A percentile compares a stretch with the other conserved stretches of the same genome.
phyloP scores from a whole-genome alignment of 1,284 basidiomycete genomes.

The Trichosporon asahii region DNA sequence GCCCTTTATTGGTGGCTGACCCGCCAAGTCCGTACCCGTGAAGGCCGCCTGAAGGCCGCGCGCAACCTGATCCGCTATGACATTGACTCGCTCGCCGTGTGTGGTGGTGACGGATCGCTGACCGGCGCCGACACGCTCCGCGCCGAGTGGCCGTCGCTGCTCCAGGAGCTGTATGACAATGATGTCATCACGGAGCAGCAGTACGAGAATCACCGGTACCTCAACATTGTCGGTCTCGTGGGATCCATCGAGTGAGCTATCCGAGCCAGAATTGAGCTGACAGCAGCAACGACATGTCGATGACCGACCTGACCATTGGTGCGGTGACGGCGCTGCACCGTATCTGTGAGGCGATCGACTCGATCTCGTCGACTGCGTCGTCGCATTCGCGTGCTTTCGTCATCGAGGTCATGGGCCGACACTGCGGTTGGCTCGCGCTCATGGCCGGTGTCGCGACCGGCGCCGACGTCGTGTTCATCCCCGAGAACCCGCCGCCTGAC shows the following conservation, averaged over 20 bases:
- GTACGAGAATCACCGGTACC: conserved; percentile 66
- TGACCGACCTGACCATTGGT: conserved; percentile 96
- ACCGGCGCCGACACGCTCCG: conserved; percentile 94
- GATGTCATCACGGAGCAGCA: conserved; percentile 74
- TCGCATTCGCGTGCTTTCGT: conserved; percentile 98
- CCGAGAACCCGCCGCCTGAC: conserved; percentile 76
- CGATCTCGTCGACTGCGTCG: conserved; percentile 92
- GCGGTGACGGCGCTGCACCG: conserved; percentile 91
- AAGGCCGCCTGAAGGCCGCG: conserved; percentile 82
- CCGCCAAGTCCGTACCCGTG: conserved; percentile 66
- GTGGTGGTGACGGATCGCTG: conserved; percentile 93
- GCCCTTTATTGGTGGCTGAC: background rate
- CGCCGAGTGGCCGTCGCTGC: conserved; percentile 84
- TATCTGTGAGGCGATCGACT: conserved; percentile 96
- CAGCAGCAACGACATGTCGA: conserved; percentile 83
- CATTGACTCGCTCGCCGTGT: conserved; percentile 93
- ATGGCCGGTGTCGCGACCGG: conserved; percentile 89
- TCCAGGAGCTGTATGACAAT: conserved; percentile 64
- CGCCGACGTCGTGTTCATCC: conserved; percentile 96
- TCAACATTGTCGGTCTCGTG: conserved; percentile 94
- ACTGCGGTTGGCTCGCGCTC: conserved; percentile 96
- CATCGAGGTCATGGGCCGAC: conserved; percentile 96
- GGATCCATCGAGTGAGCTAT: conserved; percentile 77
- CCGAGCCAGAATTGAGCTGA: conserved; percentile 9
- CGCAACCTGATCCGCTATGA: conserved; percentile 90